Evolutionary conservation across 2,329 filamentous ascomycete species (phyloP).

Genomic region (Arthrobotrys entomopaga): DNA sequence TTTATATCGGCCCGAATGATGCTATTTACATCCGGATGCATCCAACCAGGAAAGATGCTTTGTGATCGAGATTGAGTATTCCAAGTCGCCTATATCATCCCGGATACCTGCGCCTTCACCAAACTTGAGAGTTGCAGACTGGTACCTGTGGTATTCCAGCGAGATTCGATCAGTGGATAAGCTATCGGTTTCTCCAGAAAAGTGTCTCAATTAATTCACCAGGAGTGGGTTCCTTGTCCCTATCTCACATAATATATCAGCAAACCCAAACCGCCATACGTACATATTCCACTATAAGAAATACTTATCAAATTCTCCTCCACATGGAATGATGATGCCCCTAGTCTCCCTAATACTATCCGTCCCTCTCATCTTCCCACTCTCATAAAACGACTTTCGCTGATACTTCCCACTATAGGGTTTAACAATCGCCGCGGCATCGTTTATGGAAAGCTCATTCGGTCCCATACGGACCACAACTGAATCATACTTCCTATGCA

Average conservation of each 20-base stretch:
- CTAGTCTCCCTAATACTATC: slow-evolving; percentile 32
- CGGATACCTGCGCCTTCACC: slow-evolving; percentile 38
- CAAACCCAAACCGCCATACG: neutral
- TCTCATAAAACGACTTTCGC: slow-evolving; percentile 38
- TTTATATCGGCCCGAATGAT: no score
- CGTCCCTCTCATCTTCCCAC: slow-evolving; percentile 35
- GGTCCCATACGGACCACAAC: slow-evolving; percentile 30
- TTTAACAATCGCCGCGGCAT: slow-evolving; percentile 44
- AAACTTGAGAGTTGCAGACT: slow-evolving; percentile 25
- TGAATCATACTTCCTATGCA: slow-evolving; percentile 28
- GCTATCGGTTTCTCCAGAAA: slow-evolving; percentile 24
- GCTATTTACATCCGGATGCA: slow-evolving; percentile 34
- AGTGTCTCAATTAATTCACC: slow-evolving; percentile 39
- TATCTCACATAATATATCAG: slow-evolving; percentile 6
- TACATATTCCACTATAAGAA: neutral
- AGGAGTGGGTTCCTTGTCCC: slow-evolving; percentile 35
- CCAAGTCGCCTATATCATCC: slow-evolving; percentile 27
- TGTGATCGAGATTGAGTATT: slow-evolving; percentile 14
- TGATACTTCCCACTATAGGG: slow-evolving; percentile 43
- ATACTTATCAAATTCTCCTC: slow-evolving; percentile 45
- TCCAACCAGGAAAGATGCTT: slow-evolving; percentile 41
- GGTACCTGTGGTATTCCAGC: slow-evolving; percentile 18
- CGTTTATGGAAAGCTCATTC: slow-evolving; percentile 47
- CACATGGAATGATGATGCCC: slow-evolving; percentile 47
- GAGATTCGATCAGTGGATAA: neutral